Conservation (phyloP, 208 protist genomes). For the Trypanosoma scelopori region DNA sequence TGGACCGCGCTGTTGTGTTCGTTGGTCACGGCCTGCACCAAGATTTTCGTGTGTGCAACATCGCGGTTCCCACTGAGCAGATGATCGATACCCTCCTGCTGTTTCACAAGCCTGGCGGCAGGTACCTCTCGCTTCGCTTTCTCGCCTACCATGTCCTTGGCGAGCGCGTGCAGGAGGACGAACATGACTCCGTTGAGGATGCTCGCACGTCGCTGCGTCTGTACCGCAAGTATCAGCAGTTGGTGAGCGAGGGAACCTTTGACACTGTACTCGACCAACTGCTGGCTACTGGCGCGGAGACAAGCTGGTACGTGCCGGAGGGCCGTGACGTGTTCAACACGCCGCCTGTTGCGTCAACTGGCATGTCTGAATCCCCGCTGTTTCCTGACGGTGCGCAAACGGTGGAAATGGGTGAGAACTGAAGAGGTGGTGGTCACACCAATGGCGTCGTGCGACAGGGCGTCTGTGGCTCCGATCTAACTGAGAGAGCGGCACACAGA, state of each 20-base stretch:
- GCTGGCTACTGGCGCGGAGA: conserved; percentile 84
- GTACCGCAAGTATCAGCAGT: conserved; percentile 86
- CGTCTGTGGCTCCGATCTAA: too few relatives aligned
- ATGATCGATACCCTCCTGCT: conserved; percentile 97
- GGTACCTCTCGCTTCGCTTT: conserved; percentile 94
- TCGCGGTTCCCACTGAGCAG: conserved; percentile 92
- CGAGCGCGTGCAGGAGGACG: conserved; percentile 93
- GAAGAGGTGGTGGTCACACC: background rate
- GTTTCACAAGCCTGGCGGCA: conserved; percentile 86
- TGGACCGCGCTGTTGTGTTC: conserved; percentile 92
- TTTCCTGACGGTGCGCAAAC: conserved; percentile 23
- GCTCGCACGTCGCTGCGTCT: conserved; percentile 91
- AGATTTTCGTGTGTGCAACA: conserved; percentile 97
- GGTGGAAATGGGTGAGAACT: background rate
- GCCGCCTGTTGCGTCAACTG: conserved; percentile 37
- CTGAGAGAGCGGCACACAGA: too few relatives aligned
- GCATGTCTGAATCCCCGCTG: conserved; percentile 55
- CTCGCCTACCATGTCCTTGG: conserved; percentile 93
- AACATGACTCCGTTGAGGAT: conserved; percentile 96
- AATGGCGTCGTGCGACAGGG: background rate
- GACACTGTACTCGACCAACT: conserved; percentile 79
- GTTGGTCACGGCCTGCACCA: conserved; percentile 96
- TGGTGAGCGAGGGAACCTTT: conserved; percentile 74
- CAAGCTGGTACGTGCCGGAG: conserved; percentile 90
- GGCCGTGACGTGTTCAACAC: conserved; percentile 48